Conservation (phyloP, 805 yeast species). For the Metschnikowia cubensis region DNA sequence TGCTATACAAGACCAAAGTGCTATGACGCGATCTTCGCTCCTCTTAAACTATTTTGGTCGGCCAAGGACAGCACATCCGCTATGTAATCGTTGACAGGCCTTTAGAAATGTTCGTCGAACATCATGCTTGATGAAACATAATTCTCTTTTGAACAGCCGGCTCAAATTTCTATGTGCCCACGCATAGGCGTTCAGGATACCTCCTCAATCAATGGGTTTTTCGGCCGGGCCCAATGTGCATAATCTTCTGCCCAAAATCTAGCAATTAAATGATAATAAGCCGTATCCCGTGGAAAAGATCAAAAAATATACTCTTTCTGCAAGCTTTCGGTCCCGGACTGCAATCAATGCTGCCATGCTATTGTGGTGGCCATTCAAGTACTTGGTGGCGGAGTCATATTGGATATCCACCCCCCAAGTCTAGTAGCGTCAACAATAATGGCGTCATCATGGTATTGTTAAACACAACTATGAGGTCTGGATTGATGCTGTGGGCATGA, state of each 20-base stretch:
- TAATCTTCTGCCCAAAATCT: constrained; percentile 84
- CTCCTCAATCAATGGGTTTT: no score
- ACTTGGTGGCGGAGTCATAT: constrained; percentile 91
- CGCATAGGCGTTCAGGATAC: no score
- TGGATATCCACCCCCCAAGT: constrained; percentile 86
- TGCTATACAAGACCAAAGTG: no score
- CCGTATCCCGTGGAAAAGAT: constrained; percentile 92
- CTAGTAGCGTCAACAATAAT: constrained; percentile 75
- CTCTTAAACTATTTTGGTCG: no score
- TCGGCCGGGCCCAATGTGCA: constrained; percentile 61
- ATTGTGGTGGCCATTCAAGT: constrained; percentile 91
- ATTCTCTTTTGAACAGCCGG: no score
- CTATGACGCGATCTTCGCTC: no score
- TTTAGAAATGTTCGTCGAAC: no score
- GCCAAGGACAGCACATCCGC: no score
- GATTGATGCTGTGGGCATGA: constrained; percentile 63
- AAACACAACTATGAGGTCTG: constrained; percentile 71
- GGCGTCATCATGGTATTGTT: constrained; percentile 99
- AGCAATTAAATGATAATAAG: constrained; percentile 84
- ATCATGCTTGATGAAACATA: no score
- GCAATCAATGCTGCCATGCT: constrained; percentile 94
- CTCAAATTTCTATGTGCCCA: no score
- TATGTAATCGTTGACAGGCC: no score
- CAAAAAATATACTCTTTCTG: constrained; percentile 66
- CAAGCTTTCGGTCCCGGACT: constrained; percentile 56